Conservation (phyloP, 129 eudicot genomes). For the Tanacetum coccineum region DNA sequence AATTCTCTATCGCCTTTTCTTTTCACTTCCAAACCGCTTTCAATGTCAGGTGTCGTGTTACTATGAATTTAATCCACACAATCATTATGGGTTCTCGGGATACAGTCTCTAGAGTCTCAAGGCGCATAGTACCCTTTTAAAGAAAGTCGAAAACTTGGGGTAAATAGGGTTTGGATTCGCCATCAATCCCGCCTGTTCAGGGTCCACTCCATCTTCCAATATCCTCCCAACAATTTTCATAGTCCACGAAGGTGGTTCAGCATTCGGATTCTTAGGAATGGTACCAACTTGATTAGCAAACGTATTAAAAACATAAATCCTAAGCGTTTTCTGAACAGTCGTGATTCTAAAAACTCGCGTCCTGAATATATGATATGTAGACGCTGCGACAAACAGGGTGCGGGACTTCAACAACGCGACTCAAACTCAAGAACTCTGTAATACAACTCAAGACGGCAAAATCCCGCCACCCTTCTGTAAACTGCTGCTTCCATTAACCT, state of each 20-base stretch:
- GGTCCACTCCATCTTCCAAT: slow-evolving; percentile 89
- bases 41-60: slow-evolving; percentile 78
- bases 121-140: slow-evolving; percentile 63
- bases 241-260: slow-evolving; percentile 87
- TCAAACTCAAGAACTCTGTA: slow-evolving; percentile 89
- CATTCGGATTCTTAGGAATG: slow-evolving; percentile 64
- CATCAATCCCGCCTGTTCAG: slow-evolving; percentile 71
- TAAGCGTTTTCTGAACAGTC: slow-evolving; percentile 78
- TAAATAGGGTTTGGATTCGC: slow-evolving; percentile 60
- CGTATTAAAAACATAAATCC: slow-evolving; percentile 87
- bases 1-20: slow-evolving; percentile 91
- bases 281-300: slow-evolving; percentile 79
- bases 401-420: slow-evolving; percentile 82
- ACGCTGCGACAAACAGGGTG: too few relatives aligned
- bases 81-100: slow-evolving; percentile 86
- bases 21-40: slow-evolving; percentile 95
- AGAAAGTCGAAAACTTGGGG: slow-evolving; percentile 86
- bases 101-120: slow-evolving; percentile 85
- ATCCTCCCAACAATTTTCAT: slow-evolving; percentile 83
- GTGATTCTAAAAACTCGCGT: slow-evolving; percentile 75
- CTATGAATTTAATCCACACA: slow-evolving; percentile 84
- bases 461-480: slow-evolving; percentile 74
- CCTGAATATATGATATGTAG: too few relatives aligned
- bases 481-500: slow-evolving; percentile 16
- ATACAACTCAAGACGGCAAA: slow-evolving; percentile 85